phyloP scores from a whole-genome alignment of 2,329 filamentous ascomycete species.

The Plectosphaerella sp. region DNA sequence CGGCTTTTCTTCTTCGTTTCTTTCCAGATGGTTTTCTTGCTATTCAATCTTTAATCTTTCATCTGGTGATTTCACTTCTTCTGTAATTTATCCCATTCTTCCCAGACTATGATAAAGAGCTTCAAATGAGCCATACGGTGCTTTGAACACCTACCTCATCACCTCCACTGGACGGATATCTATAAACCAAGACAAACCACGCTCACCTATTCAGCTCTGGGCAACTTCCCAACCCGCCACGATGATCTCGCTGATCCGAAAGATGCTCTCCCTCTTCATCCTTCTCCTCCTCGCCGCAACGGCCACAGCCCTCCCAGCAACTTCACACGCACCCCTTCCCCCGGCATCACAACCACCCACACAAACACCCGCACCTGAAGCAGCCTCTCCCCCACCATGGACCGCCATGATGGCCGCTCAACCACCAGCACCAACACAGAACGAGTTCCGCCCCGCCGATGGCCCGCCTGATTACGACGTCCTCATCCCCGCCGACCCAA shows the following conservation, averaged over 20 bases:
- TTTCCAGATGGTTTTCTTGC: no score
- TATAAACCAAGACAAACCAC: background rate
- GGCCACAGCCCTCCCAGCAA: slow-evolving; percentile 4
- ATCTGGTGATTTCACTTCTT: background rate
- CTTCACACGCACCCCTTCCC: background rate
- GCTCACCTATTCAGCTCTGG: no score
- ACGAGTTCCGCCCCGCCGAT: background rate
- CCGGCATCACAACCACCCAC: slow-evolving; percentile 1
- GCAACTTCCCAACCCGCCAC: background rate
- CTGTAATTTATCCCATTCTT: background rate
- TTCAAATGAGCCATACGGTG: background rate
- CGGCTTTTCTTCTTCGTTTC: no score
- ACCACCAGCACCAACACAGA: background rate
- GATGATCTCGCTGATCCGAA: background rate
- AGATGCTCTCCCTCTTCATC: slow-evolving; percentile 1
- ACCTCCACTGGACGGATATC: no score
- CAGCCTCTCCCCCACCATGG: background rate
- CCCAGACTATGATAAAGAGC: no score
- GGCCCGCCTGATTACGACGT: slow-evolving; percentile 12
- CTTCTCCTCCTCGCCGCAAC: slow-evolving; percentile 6
- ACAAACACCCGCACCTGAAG: background rate
- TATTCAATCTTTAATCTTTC: no score
- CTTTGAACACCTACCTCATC: background rate
- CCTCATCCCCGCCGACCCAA: slow-evolving; percentile 9
- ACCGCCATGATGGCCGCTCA: background rate